These are phyloP conservation scores for Camelina laxa DNA, from an alignment of 345 rosid genomes.

Conservation along the genomic window DNA sequence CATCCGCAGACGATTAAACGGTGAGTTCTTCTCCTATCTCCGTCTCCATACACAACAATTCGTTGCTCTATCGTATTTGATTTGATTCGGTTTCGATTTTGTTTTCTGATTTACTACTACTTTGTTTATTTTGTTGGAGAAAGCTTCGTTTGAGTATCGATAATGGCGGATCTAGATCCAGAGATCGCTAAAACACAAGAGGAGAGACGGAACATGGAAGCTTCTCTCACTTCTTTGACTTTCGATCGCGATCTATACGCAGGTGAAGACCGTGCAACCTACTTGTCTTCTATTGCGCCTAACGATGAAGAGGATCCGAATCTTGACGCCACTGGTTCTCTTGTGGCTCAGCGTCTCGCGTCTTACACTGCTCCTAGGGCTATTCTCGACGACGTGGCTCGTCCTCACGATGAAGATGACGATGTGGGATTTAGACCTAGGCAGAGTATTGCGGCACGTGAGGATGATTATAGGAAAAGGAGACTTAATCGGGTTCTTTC, in stretches of 20 bases:
- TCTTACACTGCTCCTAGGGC: slow-evolving; percentile 95
- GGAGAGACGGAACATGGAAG: slow-evolving; percentile 72
- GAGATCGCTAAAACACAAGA: slow-evolving; percentile 90
- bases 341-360: slow-evolving; percentile 75
- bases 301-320: slow-evolving; percentile 81
- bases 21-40: slow-evolving; percentile 17
- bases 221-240: slow-evolving; percentile 68
- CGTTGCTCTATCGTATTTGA: neutral
- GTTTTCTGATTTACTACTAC: slow-evolving; percentile 9
- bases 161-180: slow-evolving; percentile 57
- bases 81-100: neutral
- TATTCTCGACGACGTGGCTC: slow-evolving; percentile 75
- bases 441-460: slow-evolving; percentile 80
- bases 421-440: slow-evolving; percentile 69
- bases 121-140: neutral
- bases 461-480: slow-evolving; percentile 88
- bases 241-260: slow-evolving; percentile 87
- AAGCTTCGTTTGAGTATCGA: slow-evolving; percentile 33
- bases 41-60: neutral
- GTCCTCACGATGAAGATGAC: slow-evolving; percentile 61
- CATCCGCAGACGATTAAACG: slow-evolving; percentile 15
- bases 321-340: slow-evolving; percentile 64
- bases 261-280: slow-evolving; percentile 66
- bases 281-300: slow-evolving; percentile 73
- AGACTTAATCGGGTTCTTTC: slow-evolving; percentile 82